Conservation (phyloP, 164 flowering plant genomes). For the Magnolia officinalis region DNA sequence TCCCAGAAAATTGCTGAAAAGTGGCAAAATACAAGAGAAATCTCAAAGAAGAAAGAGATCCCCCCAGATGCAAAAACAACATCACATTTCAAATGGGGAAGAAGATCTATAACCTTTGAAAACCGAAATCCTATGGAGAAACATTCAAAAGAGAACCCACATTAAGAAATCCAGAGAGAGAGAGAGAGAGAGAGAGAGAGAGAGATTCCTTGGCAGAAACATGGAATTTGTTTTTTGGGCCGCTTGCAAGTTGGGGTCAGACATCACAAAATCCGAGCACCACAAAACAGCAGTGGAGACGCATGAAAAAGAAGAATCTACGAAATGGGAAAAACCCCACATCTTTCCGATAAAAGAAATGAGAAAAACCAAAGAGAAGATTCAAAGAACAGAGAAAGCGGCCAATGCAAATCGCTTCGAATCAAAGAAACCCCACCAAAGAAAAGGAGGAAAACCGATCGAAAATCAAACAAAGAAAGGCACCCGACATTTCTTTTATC, state of each 20-base stretch:
- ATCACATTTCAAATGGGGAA: not conserved
- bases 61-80: not conserved
- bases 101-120: not conserved
- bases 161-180: not conserved
- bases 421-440: not conserved
- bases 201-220: not conserved
- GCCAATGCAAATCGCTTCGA: not conserved
- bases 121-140: not conserved
- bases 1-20: too few relatives aligned
- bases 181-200: not conserved
- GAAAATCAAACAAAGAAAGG: not conserved
- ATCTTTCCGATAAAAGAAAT: not conserved
- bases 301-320: not conserved
- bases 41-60: not conserved
- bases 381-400: not conserved
- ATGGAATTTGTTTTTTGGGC: too few relatives aligned
- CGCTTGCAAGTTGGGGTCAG: too few relatives aligned
- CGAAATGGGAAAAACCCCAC: not conserved
- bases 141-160: conserved; percentile 1
- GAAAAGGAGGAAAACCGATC: not conserved
- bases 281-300: not conserved
- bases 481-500: not conserved
- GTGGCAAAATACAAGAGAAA: not conserved
- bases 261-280: not conserved
- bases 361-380: not conserved